A percentile compares a stretch with the other conserved stretches of the same genome.
phyloP scores from a whole-genome alignment of 1,284 basidiomycete species.

The Boletellus dicymbophilus region DNA sequence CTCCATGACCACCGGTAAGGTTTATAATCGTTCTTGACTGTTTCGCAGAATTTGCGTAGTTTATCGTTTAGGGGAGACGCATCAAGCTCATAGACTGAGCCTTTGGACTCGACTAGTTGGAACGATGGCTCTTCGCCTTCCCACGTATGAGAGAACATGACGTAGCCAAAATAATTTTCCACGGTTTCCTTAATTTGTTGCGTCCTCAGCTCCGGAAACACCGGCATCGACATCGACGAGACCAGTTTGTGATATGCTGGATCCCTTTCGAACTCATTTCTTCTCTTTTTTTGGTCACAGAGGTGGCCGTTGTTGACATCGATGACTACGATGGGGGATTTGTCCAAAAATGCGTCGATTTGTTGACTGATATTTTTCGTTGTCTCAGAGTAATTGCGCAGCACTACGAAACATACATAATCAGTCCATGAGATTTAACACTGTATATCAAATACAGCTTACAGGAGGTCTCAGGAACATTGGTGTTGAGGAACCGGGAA shows the following conservation, averaged over 20 bases:
- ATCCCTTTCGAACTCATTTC: conserved; percentile 2
- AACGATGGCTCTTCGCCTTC: conserved; percentile 11
- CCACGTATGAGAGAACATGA: conserved; percentile 27
- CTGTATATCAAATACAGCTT: background rate
- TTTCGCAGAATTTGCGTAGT: conserved; percentile 12
- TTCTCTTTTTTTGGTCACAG: background rate
- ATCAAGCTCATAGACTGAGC: conserved; percentile 2
- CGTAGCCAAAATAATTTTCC: conserved; percentile 14
- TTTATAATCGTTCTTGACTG: conserved; percentile 2
- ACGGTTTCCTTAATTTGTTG: conserved; percentile 4
- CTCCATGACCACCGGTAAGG: conserved; percentile 11
- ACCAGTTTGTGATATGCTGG: conserved; percentile 8
- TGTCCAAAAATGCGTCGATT: background rate
- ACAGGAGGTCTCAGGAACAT: background rate
- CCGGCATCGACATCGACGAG: conserved; percentile 2
- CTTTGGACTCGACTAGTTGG: conserved; percentile 3
- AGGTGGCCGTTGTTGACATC: conserved; percentile 6
- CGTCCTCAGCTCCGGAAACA: no score
- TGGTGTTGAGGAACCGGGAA: background rate
- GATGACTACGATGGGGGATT: conserved; percentile 15
- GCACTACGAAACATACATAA: background rate
- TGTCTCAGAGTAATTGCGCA: conserved; percentile 2
- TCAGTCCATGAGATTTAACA: background rate
- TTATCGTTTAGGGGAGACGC: conserved; percentile 4
- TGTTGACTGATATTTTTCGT: background rate